Evolutionary conservation across 1,139 yeast species (phyloP), one percentile per base, ranked within the genome.

Genomic region (Kluyveromyces marxianus): DNA sequence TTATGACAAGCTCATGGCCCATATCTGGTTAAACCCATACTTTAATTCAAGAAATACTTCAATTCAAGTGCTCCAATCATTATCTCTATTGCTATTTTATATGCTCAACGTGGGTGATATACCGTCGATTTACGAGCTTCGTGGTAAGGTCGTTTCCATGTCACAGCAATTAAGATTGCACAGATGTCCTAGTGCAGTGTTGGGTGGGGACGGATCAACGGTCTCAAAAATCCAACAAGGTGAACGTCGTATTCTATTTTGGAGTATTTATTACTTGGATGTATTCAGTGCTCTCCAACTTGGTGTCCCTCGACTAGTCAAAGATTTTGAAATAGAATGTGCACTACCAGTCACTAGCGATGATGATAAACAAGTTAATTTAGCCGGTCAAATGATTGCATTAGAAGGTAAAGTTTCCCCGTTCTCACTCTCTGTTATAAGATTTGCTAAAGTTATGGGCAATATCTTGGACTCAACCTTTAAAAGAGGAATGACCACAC

Each of bases 101-200:
- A 82, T 86, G 56, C 67, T 85, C 39, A 83, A 81, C 35, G 77
- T 78, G 6, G 95, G 95, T 14, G 89, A 85, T 61, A 75, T 81
- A 36, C 75, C 80, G 10, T 81, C 88, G 1, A 75, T 89, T 49
- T 88, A 87, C 67, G 84, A 82, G 48, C 70, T 83, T 39, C 72
- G 96, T 50, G 90, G 92, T 39, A 71, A 83, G 55, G 81, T 84
- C 5, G 79, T 83, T 4, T 81, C 89, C 28, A 84, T 86, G 90
- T 83, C 92, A 2, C 95, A 86, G 58, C 94, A 89, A 55, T 68
- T 89, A 46, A 77, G 96, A 55, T 70, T 89, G 44, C 95, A 88
- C 60, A 74, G 95, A 53, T 84, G 95, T 65, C 96, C 95, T 10
- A 84, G 90, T 10, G 90, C 94, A 0, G 90, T 88, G 4, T 66